Percentiles rank a stretch among this genome's conserved stretches.
These are phyloP conservation scores for Globisporangium viniferum DNA, from an alignment of 352 stramenopile species.

Conservation along the genomic window DNA sequence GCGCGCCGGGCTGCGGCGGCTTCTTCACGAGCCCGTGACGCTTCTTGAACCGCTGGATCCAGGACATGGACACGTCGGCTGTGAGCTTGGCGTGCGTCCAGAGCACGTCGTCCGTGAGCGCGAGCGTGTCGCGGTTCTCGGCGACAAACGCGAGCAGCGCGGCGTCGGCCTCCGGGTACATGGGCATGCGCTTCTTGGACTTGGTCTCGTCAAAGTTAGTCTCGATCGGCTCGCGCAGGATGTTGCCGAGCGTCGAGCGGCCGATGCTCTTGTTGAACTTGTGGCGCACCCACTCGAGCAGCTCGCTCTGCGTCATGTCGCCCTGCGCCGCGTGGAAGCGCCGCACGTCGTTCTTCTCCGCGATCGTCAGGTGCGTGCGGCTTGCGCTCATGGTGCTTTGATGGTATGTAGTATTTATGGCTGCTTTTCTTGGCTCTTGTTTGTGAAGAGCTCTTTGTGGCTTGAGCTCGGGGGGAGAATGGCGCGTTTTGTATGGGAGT, in stretches of 20 bases:
- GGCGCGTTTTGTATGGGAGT: too few relatives aligned
- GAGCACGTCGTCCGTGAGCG: conserved; percentile 12
- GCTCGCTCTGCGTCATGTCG: conserved; percentile 1
- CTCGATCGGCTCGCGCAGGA: conserved; percentile 14
- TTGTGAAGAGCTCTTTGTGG: background rate
- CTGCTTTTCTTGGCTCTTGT: background rate
- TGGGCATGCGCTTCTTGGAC: conserved; percentile 2
- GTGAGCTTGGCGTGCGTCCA: conserved; percentile 12
- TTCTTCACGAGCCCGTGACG: conserved; percentile 6
- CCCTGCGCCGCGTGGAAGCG: conserved; percentile 4
- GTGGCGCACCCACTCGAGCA: conserved; percentile 11
- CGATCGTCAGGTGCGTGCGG: conserved; percentile 16
- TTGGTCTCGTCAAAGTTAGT: conserved; percentile 6
- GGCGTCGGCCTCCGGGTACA: conserved; percentile 8
- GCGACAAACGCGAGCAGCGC: conserved; percentile 8
- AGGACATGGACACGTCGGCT: conserved; percentile 8
- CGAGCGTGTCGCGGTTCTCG: background rate
- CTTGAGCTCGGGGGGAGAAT: background rate
- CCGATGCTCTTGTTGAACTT: conserved; percentile 15
- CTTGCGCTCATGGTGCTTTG: background rate
- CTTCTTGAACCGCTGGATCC: conserved; percentile 16
- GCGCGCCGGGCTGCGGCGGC: background rate
- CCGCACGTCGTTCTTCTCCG: conserved; percentile 16
- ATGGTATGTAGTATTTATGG: background rate
- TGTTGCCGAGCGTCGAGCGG: conserved; percentile 14